Percentiles rank a stretch among this genome's conserved stretches.
Evolutionary conservation across 1,284 basidiomycete genomes (phyloP).

Genomic region (Malassezia restricta): DNA sequence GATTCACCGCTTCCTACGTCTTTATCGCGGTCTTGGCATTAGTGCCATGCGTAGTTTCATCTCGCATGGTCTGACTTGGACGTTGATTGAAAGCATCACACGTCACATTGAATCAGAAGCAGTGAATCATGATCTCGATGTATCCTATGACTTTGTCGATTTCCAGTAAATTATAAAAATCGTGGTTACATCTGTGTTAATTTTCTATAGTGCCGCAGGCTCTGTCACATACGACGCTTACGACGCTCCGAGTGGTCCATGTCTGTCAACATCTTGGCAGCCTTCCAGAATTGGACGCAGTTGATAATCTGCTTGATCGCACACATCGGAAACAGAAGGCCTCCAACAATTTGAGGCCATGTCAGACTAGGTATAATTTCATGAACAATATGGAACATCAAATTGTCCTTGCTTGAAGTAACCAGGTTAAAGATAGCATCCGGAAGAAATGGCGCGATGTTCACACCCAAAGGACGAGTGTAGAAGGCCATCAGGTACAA

Average conservation of each 20-base stretch:
- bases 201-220: background rate
- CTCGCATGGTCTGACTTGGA: slow-evolving; percentile 45
- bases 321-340: slow-evolving; percentile 61
- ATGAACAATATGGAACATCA: slow-evolving; percentile 4
- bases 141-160: slow-evolving; percentile 12
- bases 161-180: slow-evolving; percentile 8
- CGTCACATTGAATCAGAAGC: slow-evolving; percentile 1
- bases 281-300: slow-evolving; percentile 95
- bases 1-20: slow-evolving; percentile 25
- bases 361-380: slow-evolving; percentile 51
- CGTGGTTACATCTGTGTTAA: background rate
- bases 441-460: slow-evolving; percentile 23
- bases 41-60: slow-evolving; percentile 40
- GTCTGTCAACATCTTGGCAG: slow-evolving; percentile 62
- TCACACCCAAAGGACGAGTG: slow-evolving; percentile 31
- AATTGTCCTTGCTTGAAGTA: background rate
- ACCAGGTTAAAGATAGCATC: slow-evolving; percentile 12
- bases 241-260: slow-evolving; percentile 32
- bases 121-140: background rate
- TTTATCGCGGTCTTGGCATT: slow-evolving; percentile 43
- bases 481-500: slow-evolving; percentile 89
- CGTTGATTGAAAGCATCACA: slow-evolving; percentile 37
- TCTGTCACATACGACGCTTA: background rate
- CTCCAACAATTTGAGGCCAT: slow-evolving; percentile 69
- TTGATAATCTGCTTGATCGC: slow-evolving; percentile 85